Evolutionary conservation across 768 basidiomycete genomes (phyloP), one percentile per base, ranked within the genome.

Genomic region (Podaxis sp.): DNA sequence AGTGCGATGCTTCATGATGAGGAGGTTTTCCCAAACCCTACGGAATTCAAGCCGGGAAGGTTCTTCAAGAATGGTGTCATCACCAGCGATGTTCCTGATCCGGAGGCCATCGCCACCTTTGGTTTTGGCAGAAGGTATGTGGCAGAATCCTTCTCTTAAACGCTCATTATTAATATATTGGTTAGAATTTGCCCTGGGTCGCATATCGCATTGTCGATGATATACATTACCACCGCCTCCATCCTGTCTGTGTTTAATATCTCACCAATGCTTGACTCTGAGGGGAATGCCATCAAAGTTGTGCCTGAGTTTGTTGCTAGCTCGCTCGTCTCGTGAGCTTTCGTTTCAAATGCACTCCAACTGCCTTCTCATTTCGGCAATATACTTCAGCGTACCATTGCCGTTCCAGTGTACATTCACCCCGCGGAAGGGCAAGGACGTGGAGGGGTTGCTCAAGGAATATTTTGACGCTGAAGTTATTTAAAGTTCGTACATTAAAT

Each of bases 61-160:
- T 61, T 51, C 55, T 11, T 65, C 11, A 57, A 52, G 19, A 63
- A 60, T 13, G 67, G 67, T 61, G 63, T 68, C 0, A 44, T 65
- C 17, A 68, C 69, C 19, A 54, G 68, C 4, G 66, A 71, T 7
- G 65, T 74, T 28, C 68, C 64, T 38, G 71, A 73, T 49, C 70
- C 73, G 1, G 70, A 33, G n/a, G 28, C 64, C 0, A 64, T 67
- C 11, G 68, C 67, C 2, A 68, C 67, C 2, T 77, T 73, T 67
- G 76, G 76, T 0, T 76, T 73, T 64, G 76, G 76, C 22, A 55
- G 72, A 53, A 65, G 72, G 73, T 72, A 40, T 9, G 59, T 40
- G 39, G 15, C 38, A 44, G 24, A 4, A 0, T 4, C 19, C 8
- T 28, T 28, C 26, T 28, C 28, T 9, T n/a, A 1, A 4, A 19